These are phyloP conservation scores for Parascedosporium putredinis DNA, from an alignment of 2,329 filamentous ascomycete species.

Conservation along the genomic window DNA sequence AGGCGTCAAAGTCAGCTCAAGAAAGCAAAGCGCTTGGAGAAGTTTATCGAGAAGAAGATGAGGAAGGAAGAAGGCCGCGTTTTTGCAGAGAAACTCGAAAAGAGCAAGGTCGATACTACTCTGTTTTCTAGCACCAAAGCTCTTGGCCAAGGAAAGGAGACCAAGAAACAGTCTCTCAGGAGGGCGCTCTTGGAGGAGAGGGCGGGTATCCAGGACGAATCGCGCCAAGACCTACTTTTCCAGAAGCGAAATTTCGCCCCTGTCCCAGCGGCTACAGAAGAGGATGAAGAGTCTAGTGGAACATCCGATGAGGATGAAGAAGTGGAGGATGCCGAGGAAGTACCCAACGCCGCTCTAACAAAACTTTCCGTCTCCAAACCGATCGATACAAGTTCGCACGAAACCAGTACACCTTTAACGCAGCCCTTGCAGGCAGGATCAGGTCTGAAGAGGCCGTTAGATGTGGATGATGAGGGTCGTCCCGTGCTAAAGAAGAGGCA, in stretches of 20 bases:
- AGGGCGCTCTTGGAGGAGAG: conserved; percentile 53
- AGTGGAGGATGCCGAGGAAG: conserved; percentile 18
- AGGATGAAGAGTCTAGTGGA: no score
- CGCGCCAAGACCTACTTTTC: conserved; percentile 41
- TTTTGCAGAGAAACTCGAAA: conserved; percentile 72
- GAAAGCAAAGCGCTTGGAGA: conserved; percentile 57
- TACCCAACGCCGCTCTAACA: conserved; percentile 10
- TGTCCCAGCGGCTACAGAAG: conserved; percentile 2
- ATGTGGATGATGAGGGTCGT: conserved; percentile 66
- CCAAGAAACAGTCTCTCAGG: conserved; percentile 57
- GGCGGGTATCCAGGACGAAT: conserved; percentile 51
- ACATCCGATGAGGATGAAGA: conserved; percentile 20
- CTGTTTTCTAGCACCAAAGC: conserved; percentile 68
- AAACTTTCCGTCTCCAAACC: conserved; percentile 5
- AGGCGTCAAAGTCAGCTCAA: conserved; percentile 49
- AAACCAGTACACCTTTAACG: conserved; percentile 7
- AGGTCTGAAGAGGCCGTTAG: conserved; percentile 78
- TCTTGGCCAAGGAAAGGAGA: conserved; percentile 62
- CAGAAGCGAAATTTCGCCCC: conserved; percentile 19
- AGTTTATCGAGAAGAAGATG: conserved; percentile 78
- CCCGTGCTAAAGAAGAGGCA: conserved; percentile 79
- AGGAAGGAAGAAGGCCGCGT: conserved; percentile 86
- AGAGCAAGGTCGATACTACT: conserved; percentile 70
- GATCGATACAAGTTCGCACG: background rate
- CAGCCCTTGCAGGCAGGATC: conserved; percentile 42